Percentiles rank a stretch among this genome's conserved stretches.
Evolutionary conservation across 2,329 filamentous ascomycete species (phyloP).

Genomic region (Xylaria hypoxylon): DNA sequence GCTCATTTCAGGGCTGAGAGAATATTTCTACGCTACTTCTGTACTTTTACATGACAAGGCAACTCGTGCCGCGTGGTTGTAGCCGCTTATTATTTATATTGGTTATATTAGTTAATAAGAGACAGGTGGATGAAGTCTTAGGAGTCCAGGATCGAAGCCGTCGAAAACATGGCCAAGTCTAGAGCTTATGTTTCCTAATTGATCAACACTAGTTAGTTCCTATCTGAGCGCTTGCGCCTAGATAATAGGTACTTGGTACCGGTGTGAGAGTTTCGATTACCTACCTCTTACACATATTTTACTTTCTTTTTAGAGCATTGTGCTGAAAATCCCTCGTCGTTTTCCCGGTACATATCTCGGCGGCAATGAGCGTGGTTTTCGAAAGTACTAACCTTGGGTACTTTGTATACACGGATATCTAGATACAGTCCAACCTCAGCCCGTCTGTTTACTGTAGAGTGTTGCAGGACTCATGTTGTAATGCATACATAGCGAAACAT

Average conservation of each 20-base stretch:
- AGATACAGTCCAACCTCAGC: background rate
- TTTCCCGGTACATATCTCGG: background rate
- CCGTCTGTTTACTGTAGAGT: background rate
- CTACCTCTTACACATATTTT: constrained; percentile 5
- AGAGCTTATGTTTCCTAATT: background rate
- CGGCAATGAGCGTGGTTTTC: background rate
- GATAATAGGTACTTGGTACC: background rate
- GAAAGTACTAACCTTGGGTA: background rate
- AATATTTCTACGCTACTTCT: background rate
- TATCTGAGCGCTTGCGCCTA: background rate
- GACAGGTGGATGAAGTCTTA: background rate
- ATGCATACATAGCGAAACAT: background rate
- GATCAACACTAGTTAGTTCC: background rate
- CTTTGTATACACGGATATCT: background rate
- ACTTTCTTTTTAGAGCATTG: background rate
- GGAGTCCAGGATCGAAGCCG: background rate
- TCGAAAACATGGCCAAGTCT: background rate
- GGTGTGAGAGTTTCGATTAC: background rate
- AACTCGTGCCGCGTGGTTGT: background rate
- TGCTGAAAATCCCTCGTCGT: background rate
- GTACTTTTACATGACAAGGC: constrained; percentile 4
- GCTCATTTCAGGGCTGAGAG: constrained; percentile 1
- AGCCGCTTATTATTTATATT: too few relatives aligned
- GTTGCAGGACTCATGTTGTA: background rate
- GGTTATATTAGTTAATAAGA: background rate